Base-by-base conservation (phyloP, 768 basidiomycete species). In the Jaapia argillacea region DNA sequence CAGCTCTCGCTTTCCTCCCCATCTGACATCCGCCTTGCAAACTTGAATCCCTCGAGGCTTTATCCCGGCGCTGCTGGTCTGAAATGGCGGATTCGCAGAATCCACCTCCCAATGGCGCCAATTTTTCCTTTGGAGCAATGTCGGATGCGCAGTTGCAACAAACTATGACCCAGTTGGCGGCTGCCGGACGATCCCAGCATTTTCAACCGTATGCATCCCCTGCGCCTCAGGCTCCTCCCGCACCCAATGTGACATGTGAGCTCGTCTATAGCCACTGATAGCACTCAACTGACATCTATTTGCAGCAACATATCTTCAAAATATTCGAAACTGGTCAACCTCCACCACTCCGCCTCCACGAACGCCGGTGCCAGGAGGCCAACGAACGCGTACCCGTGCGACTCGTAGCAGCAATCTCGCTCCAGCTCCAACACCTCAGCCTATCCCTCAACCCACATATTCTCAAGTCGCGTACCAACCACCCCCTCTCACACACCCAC, bases 251-350 rank as follows among this genome's bases (percentile, higher is more conserved):
- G 7, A 6, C 25, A 4, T 4, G 10, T 21, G 2, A 3, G 4
- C n/a, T n/a, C n/a, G n/a, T n/a, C n/a, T n/a, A n/a, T n/a, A n/a
- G n/a, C n/a, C n/a, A n/a, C n/a, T n/a, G n/a, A n/a, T n/a, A n/a
- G n/a, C n/a, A n/a, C n/a, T n/a, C n/a, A n/a, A n/a, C n/a, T n/a
- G n/a, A n/a, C n/a, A n/a, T n/a, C n/a, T n/a, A 45, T 16, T 6
- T 23, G 31, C 27, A 33, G 25, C 36, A 76, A 74, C 73, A 2
- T 85, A 85, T 54, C 66, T 75, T 47, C 81, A 77, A 69, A 85
- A 85, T 51, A 64, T 85, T 13, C 72, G 79, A 24, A 77, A 74
- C 20, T 85, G 82, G 82, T 79, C 81, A 3, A 68, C 71, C 4
- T 63, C 80, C 0, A 63, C 72, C 6, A 73, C 78, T 0, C 77